These are phyloP conservation scores for Ophiosphaerella herpotricha DNA, from an alignment of 2,329 filamentous ascomycete species.

Conservation along the genomic window DNA sequence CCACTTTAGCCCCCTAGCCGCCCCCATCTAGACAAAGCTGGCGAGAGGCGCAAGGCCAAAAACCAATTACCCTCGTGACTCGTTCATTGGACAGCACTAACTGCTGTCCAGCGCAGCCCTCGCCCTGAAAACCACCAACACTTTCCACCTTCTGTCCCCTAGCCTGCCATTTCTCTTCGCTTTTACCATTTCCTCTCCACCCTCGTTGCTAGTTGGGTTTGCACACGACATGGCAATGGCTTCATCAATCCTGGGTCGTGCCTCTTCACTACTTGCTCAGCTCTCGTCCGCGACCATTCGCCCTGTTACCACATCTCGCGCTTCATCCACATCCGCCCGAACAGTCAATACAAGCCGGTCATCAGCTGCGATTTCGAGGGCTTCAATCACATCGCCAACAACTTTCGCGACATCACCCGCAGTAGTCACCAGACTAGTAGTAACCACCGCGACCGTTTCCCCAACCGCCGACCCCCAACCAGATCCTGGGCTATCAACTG, in stretches of 20 bases:
- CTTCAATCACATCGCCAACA: not conserved
- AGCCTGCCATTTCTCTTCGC: not conserved
- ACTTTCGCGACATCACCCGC: not conserved
- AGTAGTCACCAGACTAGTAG: not conserved
- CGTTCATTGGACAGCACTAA: not conserved
- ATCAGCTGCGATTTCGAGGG: not conserved
- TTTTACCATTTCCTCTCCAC: not conserved
- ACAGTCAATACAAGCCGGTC: not conserved
- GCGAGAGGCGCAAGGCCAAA: not conserved
- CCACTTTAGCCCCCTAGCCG: not conserved
- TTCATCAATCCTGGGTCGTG: too few species aligned
- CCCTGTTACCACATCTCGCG: too few species aligned
- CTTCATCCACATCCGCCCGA: not conserved
- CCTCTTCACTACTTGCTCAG: too few species aligned
- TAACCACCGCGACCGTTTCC: not conserved
- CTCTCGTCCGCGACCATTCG: too few species aligned
- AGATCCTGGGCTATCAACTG: not conserved
- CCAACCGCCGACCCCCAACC: not conserved
- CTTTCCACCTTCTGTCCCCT: not conserved
- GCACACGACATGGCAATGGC: too few species aligned
- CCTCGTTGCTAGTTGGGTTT: not conserved
- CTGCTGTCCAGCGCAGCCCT: not conserved
- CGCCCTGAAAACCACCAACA: not conserved
- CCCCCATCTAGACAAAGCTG: not conserved
- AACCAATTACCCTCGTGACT: not conserved